Evolutionary conservation across 306 rosid species (phyloP).

Genomic region (Hippophae tibetana): DNA sequence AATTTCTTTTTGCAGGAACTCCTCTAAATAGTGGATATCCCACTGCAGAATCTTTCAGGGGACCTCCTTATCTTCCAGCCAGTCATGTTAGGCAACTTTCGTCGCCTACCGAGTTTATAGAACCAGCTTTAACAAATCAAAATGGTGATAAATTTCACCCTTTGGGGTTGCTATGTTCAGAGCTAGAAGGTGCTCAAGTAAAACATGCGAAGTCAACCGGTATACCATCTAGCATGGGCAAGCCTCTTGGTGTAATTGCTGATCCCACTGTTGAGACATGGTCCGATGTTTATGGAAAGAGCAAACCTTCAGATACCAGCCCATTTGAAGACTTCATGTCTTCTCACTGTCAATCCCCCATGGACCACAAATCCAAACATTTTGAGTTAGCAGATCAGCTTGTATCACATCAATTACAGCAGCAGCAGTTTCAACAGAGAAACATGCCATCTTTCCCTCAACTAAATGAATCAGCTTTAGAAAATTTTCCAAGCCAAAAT

Average conservation of each 20-base stretch:
- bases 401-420: constrained; percentile 35
- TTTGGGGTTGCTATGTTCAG: constrained; percentile 55
- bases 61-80: constrained; percentile 13
- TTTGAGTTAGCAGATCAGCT: constrained; percentile 45
- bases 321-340: constrained; percentile 25
- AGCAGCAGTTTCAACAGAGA: constrained; percentile 41
- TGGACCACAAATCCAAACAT: constrained; percentile 36
- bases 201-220: constrained; percentile 24
- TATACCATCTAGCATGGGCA: constrained; percentile 25
- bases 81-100: constrained; percentile 24
- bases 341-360: constrained; percentile 25
- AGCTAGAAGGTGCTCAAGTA: constrained; percentile 35
- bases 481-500: constrained; percentile 36
- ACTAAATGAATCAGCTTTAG: constrained; percentile 33
- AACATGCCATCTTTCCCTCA: constrained; percentile 34
- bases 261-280: constrained; percentile 32
- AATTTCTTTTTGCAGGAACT: constrained; percentile 37
- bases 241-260: constrained; percentile 30
- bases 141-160: constrained; percentile 46
- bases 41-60: constrained; percentile 24
- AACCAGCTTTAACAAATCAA: constrained; percentile 28
- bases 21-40: constrained; percentile 27
- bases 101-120: constrained; percentile 23
- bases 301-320: constrained; percentile 26
- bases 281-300: constrained; percentile 36